These are phyloP conservation scores for Leccinum aurantiacum DNA, from an alignment of 768 basidiomycete genomes.

Conservation along the genomic window DNA sequence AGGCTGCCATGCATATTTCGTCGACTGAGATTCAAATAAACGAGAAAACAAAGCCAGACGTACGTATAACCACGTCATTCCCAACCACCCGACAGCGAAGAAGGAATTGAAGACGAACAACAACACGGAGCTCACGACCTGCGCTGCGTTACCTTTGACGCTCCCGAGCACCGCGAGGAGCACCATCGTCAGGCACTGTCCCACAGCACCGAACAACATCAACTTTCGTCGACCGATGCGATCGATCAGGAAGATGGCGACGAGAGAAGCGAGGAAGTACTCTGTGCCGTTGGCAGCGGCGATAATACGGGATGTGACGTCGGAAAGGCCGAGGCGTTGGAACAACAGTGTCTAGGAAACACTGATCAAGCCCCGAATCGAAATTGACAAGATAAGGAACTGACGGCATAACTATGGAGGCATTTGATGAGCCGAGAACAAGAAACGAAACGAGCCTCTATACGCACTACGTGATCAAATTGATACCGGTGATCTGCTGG, in stretches of 20 bases:
- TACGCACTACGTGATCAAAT: slow-evolving; percentile 62
- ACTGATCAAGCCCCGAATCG: background rate
- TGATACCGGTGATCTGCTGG: slow-evolving; percentile 70
- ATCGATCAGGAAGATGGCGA: slow-evolving; percentile 73
- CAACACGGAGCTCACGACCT: slow-evolving; percentile 52
- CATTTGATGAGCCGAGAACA: slow-evolving; percentile 17
- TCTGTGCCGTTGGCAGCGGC: slow-evolving; percentile 71
- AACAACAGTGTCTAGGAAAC: slow-evolving; percentile 44
- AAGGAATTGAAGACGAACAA: slow-evolving; percentile 73
- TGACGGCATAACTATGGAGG: slow-evolving; percentile 31
- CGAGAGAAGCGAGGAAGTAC: slow-evolving; percentile 67
- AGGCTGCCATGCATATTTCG: slow-evolving; percentile 38
- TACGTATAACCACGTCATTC: slow-evolving; percentile 74
- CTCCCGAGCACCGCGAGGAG: slow-evolving; percentile 39
- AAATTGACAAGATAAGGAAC: slow-evolving; percentile 8
- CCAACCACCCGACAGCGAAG: slow-evolving; percentile 70
- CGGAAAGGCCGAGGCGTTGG: slow-evolving; percentile 56
- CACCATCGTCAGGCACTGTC: slow-evolving; percentile 57
- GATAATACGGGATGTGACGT: slow-evolving; percentile 59
- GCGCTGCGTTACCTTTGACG: slow-evolving; percentile 45
- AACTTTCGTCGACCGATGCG: slow-evolving; percentile 69
- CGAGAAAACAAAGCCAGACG: slow-evolving; percentile 20
- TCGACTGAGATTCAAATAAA: background rate
- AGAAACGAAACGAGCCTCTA: slow-evolving; percentile 10
- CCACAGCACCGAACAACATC: slow-evolving; percentile 68